Evolutionary conservation across 2,329 filamentous ascomycete genomes (phyloP), one percentile per base, ranked within the genome.

Genomic region (Moelleriella libera): DNA sequence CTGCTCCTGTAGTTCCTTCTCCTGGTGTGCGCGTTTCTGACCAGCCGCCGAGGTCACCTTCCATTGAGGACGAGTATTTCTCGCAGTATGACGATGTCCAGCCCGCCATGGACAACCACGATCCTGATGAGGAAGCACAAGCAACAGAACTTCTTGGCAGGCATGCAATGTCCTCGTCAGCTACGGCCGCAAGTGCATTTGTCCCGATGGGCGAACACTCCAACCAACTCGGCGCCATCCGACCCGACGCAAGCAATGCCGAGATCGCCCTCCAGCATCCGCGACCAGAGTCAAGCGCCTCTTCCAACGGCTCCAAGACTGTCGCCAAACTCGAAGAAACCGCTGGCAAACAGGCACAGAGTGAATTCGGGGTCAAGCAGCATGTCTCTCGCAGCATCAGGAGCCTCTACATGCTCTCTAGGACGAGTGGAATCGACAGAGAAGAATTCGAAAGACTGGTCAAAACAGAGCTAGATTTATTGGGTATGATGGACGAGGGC

Each of bases 331-430:
- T 80, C 30, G 77, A 82, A 54, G 71, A 72, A 45, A 68, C 67
- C 12, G 76, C 75, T 2, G 71, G 68, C 40, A 70, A 69, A 52
- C 74, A 75, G 54, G 77, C 80, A 50, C 76, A 81, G 55, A 78
- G 71, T 48, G 83, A 88, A 63, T 76, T 83, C 48, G 84, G 80
- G 11, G 78, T 92, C 47, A 85, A 84, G 63, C 82, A 88, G 63
- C 85, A 90, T 63, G 80, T 92, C 43, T 82, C 80, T 37, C 81
- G 83, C 7, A 85, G 81, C 58, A 76, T 92, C 48, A 83, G 86
- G 68, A 88, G 83, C 61, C 63, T 92, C 53, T 90, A 80, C 61
- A 66, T 83, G 53, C 65, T 92, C 51, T 81, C 85, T 29, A 76
- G 75, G 41, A 74, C 80, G 1, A 79, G 79, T 28, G 85, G 85